Conservation (phyloP, 2,329 filamentous ascomycete genomes). For the Exophiala sideris region DNA sequence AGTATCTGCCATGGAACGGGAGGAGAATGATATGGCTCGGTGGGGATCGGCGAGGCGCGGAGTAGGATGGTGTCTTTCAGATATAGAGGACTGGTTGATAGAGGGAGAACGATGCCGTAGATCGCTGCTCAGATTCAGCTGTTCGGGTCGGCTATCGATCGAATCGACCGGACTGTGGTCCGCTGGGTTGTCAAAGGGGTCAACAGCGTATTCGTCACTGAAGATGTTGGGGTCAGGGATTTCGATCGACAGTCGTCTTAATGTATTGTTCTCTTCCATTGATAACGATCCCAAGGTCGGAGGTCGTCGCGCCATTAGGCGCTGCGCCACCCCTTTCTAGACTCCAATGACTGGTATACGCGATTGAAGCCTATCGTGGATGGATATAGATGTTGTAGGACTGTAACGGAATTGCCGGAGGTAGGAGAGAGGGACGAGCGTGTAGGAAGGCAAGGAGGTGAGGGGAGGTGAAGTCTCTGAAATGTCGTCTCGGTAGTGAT, state of each 20-base stretch:
- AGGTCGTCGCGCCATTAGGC: constrained; percentile 26
- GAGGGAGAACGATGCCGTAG: constrained; percentile 1
- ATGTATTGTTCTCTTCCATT: constrained; percentile 11
- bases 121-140: constrained; percentile 26
- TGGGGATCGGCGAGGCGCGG: constrained; percentile 13
- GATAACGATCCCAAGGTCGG: constrained; percentile 14
- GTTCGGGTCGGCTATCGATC: constrained; percentile 15
- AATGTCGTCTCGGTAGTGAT: no score
- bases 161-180: constrained; percentile 14
- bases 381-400: not conserved
- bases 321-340: constrained; percentile 24
- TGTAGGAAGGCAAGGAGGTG: not conserved
- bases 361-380: not conserved
- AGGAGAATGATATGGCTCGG: constrained; percentile 24
- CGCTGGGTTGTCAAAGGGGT: constrained; percentile 25
- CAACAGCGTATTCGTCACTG: constrained; percentile 48
- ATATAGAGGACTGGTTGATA: constrained; percentile 13
- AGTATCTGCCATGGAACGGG: constrained; percentile 32
- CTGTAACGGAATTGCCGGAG: not conserved
- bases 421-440: not conserved
- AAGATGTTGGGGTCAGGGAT: constrained; percentile 45
- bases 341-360: constrained; percentile 3
- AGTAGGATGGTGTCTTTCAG: constrained; percentile 6
- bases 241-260: constrained; percentile 16
- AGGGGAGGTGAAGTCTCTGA: not conserved